Evolutionary conservation across 306 rosid species (phyloP).

Genomic region (Dicorynia guianensis): DNA sequence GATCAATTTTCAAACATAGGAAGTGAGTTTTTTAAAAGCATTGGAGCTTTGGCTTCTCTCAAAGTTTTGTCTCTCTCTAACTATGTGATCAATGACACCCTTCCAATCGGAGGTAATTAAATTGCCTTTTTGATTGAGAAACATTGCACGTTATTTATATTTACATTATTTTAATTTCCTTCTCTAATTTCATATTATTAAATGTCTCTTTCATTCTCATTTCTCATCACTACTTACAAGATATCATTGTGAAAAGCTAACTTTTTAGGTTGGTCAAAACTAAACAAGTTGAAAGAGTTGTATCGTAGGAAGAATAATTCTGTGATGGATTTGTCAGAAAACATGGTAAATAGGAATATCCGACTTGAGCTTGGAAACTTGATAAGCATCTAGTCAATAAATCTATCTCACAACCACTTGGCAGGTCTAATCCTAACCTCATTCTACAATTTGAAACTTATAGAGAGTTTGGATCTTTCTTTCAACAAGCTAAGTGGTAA

Average conservation of each 20-base stretch:
- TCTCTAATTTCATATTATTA: not conserved
- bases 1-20: not conserved
- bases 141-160: not conserved
- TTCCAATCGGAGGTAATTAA: slow-evolving; percentile 6
- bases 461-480: not conserved
- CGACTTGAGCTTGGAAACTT: not conserved
- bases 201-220: no score
- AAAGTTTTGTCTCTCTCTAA: not conserved
- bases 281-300: slow-evolving; percentile 25
- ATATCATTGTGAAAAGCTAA: not conserved
- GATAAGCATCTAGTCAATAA: not conserved
- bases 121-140: not conserved
- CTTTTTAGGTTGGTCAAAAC: slow-evolving; percentile 27
- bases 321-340: not conserved
- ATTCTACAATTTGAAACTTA: no score
- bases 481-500: not conserved
- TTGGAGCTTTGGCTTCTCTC: slow-evolving; percentile 35
- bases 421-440: not conserved
- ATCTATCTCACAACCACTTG: not conserved
- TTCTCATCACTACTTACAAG: not conserved
- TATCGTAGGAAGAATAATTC: not conserved
- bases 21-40: slow-evolving; percentile 9
- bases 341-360: not conserved
- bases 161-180: not conserved
- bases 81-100: slow-evolving; percentile 1